These are phyloP conservation scores for Saitozyma podzolica DNA, from an alignment of 768 basidiomycete genomes.

Conservation along the genomic window DNA sequence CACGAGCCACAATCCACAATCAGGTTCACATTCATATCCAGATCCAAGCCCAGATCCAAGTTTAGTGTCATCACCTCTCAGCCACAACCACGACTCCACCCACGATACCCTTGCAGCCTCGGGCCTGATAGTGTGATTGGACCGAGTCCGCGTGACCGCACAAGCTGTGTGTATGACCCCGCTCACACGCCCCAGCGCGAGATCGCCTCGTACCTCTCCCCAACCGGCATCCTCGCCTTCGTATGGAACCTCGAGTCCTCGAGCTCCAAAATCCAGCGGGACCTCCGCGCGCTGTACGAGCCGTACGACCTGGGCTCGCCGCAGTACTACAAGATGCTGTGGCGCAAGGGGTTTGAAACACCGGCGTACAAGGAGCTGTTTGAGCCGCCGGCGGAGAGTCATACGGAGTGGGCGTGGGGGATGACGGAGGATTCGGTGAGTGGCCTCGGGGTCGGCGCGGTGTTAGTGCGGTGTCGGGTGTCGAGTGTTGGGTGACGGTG, in stretches of 20 bases:
- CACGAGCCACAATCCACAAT: no score
- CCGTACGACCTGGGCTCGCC: conserved; percentile 70
- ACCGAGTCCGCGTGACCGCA: no score
- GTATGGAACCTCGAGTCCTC: conserved; percentile 82
- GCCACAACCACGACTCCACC: no score
- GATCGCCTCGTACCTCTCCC: conserved; percentile 77
- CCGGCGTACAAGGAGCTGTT: conserved; percentile 65
- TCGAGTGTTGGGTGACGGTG: not conserved
- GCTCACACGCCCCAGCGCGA: no score
- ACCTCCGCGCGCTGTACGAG: conserved; percentile 70
- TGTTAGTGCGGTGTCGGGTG: not conserved
- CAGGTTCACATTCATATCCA: no score
- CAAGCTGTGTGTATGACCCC: no score
- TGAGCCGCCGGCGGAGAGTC: conserved; percentile 58
- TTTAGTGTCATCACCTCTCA: no score
- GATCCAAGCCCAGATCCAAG: no score
- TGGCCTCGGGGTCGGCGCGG: not conserved
- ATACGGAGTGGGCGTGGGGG: conserved; percentile 60
- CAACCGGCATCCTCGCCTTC: conserved; percentile 67
- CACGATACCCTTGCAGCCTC: no score
- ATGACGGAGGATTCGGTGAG: conserved; percentile 58
- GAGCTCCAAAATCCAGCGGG: conserved; percentile 69
- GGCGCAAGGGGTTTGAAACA: conserved; percentile 71
- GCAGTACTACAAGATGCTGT: conserved; percentile 74
- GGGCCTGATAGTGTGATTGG: no score